Percentiles rank a stretch among this genome's conserved stretches.
Conservation (phyloP, 2,329 filamentous ascomycete species). For the Exophiala spinifera region DNA sequence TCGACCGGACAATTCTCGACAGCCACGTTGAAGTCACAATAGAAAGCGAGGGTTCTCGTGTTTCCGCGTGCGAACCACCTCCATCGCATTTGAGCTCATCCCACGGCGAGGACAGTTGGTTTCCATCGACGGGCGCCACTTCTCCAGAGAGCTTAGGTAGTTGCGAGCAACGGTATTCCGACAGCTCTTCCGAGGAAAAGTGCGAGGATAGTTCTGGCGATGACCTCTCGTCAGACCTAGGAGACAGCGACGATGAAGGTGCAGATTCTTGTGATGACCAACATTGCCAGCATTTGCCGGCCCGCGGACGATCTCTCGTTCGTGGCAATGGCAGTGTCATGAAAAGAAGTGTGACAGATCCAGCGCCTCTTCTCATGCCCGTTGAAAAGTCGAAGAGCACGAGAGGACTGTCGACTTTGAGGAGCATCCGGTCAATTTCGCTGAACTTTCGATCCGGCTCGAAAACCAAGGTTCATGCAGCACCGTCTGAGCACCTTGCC, state of each 20-base stretch:
- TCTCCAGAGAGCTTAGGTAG: slow-evolving; percentile 1
- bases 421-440: slow-evolving; percentile 12
- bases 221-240: slow-evolving; percentile 4
- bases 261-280: neutral
- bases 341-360: neutral
- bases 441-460: slow-evolving; percentile 3
- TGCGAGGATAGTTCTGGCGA: slow-evolving; percentile 5
- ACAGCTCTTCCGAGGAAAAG: neutral
- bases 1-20: slow-evolving; percentile 19
- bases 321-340: neutral
- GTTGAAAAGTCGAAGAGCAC: neutral
- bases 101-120: neutral
- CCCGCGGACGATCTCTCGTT: slow-evolving; percentile 12
- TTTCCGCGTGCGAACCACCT: slow-evolving; percentile 2
- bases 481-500: neutral
- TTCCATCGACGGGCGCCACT: neutral
- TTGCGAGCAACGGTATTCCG: neutral
- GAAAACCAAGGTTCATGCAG: neutral
- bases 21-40: slow-evolving; percentile 22
- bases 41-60: slow-evolving; percentile 10
- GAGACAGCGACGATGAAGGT: slow-evolving; percentile 14
- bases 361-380: neutral
- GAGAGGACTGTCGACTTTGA: slow-evolving; percentile 1
- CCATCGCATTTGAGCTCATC: slow-evolving; percentile 5
- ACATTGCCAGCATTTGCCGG: neutral